Conservation (phyloP, 805 yeast genomes). For the Nakazawaea pomicola region DNA sequence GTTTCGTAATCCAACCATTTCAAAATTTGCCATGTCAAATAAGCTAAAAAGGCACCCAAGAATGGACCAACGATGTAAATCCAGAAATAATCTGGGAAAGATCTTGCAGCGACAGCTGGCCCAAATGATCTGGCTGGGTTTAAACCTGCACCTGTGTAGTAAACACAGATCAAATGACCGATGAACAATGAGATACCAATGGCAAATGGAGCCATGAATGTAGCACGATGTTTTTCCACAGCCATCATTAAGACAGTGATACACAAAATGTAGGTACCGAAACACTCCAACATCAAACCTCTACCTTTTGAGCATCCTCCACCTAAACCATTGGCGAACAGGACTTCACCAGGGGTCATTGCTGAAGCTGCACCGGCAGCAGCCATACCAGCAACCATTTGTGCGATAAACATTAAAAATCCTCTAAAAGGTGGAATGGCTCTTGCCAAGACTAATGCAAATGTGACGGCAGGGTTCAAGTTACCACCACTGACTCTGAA, state of each 20-base stretch:
- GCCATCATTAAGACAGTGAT: constrained; percentile 77
- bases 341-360: constrained; percentile 75
- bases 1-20: constrained; percentile 64
- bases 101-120: constrained; percentile 66
- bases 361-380: constrained; percentile 88
- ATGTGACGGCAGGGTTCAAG: constrained; percentile 84
- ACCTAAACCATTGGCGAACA: constrained; percentile 68
- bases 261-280: constrained; percentile 70
- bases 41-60: constrained; percentile 64
- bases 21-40: constrained; percentile 61
- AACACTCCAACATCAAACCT: constrained; percentile 79
- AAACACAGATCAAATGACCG: constrained; percentile 77
- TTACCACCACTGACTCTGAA: constrained; percentile 84
- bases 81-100: constrained; percentile 85
- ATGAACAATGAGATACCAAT: constrained; percentile 80
- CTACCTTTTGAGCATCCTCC: constrained; percentile 66
- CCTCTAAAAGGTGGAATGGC: constrained; percentile 75
- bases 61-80: constrained; percentile 90
- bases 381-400: constrained; percentile 82
- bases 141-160: constrained; percentile 86
- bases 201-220: constrained; percentile 74
- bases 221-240: constrained; percentile 74
- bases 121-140: constrained; percentile 91
- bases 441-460: constrained; percentile 64
- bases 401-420: constrained; percentile 56